Base-by-base conservation (phyloP, 2,329 filamentous ascomycete species). In the Fusarium solani-melongenae region DNA sequence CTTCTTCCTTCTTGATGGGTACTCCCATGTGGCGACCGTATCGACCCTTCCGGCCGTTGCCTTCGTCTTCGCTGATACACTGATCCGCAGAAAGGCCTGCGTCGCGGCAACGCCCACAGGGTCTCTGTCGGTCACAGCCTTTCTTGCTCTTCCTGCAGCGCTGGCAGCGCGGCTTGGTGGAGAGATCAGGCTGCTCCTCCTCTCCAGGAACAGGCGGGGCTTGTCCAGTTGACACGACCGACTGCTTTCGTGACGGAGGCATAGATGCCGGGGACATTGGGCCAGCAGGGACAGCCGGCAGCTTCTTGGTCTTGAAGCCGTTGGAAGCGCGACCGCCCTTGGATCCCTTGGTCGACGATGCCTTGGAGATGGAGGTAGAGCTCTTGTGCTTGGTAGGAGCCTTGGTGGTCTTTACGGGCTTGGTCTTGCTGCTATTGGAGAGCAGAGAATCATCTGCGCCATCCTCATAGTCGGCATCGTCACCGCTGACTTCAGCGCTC, bases 111-210 rank as follows among this genome's bases (percentile, higher is more conserved):
- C 96, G 91, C 64, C 95, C 94, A 80, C 96, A 99, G 31, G 96
- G 96, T 41, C 96, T 92, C 84, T 98, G 96, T 67, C 96, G 92
- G 85, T 99, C 96, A 81, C 96, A 99, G 14, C 96, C 96, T 85
- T 99, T 99, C 88, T 99, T 99, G 86, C 96, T 98, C 90, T 99
- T 99, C 79, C 96, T 93, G 88, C 96, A 99, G 67, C 96, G 93
- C 83, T 99, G 96, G 87, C 96, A 99, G 72, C 96, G 95, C 65
- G 96, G 96, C 85, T 98, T 98, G 75, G 93, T 95, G 0, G 96
- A 98, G 22, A 98, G 86, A 77, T 99, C 96, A 4, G 95, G 96
- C 57, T 98, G 87, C 66, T 98, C 95, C 74, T 98, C 95, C 74
- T 98, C 82, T 75, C 95, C 94, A 34, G 87, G 86, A 56, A 87